Evolutionary conservation across 306 rosid species (phyloP).

Genomic region (Malus sylvestris): DNA sequence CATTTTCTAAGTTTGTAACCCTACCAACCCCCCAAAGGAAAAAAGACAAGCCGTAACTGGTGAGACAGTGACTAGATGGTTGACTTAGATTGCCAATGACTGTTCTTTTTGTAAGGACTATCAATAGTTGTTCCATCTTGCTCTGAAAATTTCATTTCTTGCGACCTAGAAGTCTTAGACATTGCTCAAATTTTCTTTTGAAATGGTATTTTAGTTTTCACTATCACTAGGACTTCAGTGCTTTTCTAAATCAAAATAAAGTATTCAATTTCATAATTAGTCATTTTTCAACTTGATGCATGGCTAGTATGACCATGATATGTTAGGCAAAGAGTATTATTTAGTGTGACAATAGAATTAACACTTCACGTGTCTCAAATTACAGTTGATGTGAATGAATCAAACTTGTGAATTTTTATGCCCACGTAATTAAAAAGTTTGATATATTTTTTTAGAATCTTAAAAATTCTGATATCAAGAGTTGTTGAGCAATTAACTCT

Average conservation of each 20-base stretch:
- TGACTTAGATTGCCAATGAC: not conserved
- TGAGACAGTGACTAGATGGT: constrained; percentile 20
- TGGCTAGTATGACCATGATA: not conserved
- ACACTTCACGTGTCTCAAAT: not conserved
- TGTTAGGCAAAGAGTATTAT: not conserved
- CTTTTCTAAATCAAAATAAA: not conserved
- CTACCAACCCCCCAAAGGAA: constrained; percentile 11
- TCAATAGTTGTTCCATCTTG: not conserved
- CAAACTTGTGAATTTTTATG: not conserved
- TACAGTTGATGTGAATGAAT: not conserved
- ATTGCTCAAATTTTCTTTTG: not conserved
- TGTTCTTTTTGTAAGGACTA: not conserved
- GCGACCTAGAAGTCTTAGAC: not conserved
- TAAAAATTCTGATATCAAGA: constrained; percentile 10
- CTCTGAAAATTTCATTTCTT: not conserved
- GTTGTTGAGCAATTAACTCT: constrained; percentile 61
- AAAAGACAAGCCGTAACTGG: constrained; percentile 13
- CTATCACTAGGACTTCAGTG: not conserved
- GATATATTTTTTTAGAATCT: not conserved
- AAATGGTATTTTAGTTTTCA: not conserved
- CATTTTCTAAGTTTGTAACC: not conserved
- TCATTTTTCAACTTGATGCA: not conserved
- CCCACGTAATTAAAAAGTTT: not conserved
- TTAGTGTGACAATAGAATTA: not conserved
- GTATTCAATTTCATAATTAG: not conserved